phyloP scores from a whole-genome alignment of 2,329 filamentous ascomycete genomes.

The Scleromitrula shiraiana region DNA sequence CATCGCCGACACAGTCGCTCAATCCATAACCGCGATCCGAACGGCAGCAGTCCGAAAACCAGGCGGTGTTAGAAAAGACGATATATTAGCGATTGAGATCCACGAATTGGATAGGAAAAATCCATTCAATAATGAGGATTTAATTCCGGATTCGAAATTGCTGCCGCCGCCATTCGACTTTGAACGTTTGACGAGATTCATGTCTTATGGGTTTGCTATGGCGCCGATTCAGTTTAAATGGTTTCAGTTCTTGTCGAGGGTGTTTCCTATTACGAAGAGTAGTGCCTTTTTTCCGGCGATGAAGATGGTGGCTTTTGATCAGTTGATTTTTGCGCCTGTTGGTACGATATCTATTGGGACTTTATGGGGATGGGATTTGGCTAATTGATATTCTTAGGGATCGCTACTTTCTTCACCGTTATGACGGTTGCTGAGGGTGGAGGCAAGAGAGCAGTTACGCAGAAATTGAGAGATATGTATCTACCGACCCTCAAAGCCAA shows the following conservation, averaged over 20 bases:
- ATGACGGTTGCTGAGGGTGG: conserved; percentile 97
- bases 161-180: conserved; percentile 88
- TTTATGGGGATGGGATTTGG: background rate
- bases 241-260: conserved; percentile 76
- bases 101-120: conserved; percentile 79
- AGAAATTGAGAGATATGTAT: conserved; percentile 92
- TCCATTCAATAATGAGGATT: conserved; percentile 54
- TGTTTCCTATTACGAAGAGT: conserved; percentile 78
- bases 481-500: conserved; percentile 92
- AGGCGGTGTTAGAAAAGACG: conserved; percentile 49
- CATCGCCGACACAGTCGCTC: conserved; percentile 92
- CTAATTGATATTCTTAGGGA: conserved; percentile 41
- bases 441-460: conserved; percentile 65
- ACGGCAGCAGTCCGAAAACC: conserved; percentile 57
- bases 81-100: conserved; percentile 78
- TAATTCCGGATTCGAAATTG: conserved; percentile 54
- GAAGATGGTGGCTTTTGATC: conserved; percentile 87
- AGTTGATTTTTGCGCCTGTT: conserved; percentile 85
- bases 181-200: conserved; percentile 87
- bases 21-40: conserved; percentile 80
- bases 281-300: conserved; percentile 68
- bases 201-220: conserved; percentile 96
- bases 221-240: conserved; percentile 91
- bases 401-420: conserved; percentile 84
- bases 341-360: conserved; percentile 41